Conservation (phyloP, 2,329 filamentous ascomycete species). For the Verticillium albo-atrum region DNA sequence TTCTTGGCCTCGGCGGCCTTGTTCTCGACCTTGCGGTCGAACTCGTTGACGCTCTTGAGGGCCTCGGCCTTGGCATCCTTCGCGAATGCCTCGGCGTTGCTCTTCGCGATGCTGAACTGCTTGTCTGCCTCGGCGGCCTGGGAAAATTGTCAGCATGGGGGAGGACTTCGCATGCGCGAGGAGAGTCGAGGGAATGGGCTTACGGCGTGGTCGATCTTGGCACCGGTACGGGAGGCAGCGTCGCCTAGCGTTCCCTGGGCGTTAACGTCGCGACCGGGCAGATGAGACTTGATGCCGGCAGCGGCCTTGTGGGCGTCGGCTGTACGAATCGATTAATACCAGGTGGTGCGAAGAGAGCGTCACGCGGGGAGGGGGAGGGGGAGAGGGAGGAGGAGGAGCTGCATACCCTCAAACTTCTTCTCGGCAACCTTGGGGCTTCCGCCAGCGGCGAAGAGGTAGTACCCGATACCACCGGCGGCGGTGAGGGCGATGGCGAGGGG, state of each 20-base stretch:
- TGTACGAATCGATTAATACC: constrained; percentile 28
- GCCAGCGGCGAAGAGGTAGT: constrained; percentile 88
- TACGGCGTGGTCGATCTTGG: constrained; percentile 67
- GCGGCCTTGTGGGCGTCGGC: constrained; percentile 72
- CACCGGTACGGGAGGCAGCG: constrained; percentile 44
- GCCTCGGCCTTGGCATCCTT: constrained; percentile 61
- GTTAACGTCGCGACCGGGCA: constrained; percentile 59
- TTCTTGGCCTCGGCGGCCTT: constrained; percentile 78
- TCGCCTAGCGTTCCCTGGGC: constrained; percentile 59
- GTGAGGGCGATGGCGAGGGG: constrained; percentile 54
- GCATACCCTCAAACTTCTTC: constrained; percentile 78
- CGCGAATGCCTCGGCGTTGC: constrained; percentile 52
- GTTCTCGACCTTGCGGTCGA: constrained; percentile 78
- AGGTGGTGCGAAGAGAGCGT: no score
- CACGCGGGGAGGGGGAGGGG: background rate
- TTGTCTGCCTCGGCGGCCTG: constrained; percentile 60
- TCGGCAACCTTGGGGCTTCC: constrained; percentile 78
- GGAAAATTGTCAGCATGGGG: constrained; percentile 25
- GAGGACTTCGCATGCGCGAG: background rate
- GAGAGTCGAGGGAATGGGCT: constrained; percentile 22
- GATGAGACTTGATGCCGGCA: constrained; percentile 59
- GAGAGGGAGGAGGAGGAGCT: background rate
- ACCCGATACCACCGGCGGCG: constrained; percentile 67
- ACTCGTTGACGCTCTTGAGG: constrained; percentile 71
- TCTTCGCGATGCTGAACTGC: constrained; percentile 58